These are phyloP conservation scores for Vicia faba DNA, from an alignment of 306 rosid genomes.

Conservation along the genomic window DNA sequence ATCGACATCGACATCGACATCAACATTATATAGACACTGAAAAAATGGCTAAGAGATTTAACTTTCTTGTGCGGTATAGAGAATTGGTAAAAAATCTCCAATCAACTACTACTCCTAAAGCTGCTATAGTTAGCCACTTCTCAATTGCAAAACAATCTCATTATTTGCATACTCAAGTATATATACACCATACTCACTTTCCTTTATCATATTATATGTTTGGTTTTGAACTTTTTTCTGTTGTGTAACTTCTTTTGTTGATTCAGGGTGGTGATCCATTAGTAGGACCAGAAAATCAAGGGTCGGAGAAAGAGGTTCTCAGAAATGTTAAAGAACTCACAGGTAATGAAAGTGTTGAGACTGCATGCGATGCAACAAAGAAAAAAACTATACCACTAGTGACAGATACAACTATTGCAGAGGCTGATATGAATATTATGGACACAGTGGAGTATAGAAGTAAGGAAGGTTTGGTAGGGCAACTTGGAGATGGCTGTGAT, in stretches of 20 bases:
- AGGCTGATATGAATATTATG: conserved; percentile 61
- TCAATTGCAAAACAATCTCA: conserved; percentile 31
- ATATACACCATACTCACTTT: neutral
- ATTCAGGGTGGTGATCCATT: conserved; percentile 36
- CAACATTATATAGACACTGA: neutral
- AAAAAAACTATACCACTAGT: conserved; percentile 37
- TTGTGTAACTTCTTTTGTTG: neutral
- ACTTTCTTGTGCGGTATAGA: conserved; percentile 22
- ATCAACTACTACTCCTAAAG: conserved; percentile 21
- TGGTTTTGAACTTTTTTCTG: too few relatives aligned
- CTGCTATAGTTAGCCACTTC: conserved; percentile 28
- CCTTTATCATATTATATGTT: neutral
- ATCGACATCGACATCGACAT: too few relatives aligned
- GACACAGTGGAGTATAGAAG: conserved; percentile 67
- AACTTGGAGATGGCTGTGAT: conserved; percentile 50
- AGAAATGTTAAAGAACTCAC: conserved; percentile 35
- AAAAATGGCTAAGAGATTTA: conserved; percentile 48
- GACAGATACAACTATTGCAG: conserved; percentile 48
- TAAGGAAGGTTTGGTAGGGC: conserved; percentile 47
- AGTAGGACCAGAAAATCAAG: conserved; percentile 38
- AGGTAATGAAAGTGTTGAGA: conserved; percentile 46
- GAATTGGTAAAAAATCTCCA: conserved; percentile 31
- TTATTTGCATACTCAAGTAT: conserved; percentile 37
- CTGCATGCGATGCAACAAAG: conserved; percentile 57
- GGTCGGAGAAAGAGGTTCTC: conserved; percentile 35